Evolutionary conservation across 2,329 filamentous ascomycete genomes (phyloP), one percentile per base, ranked within the genome.

Genomic region (Didymella pomorum): DNA sequence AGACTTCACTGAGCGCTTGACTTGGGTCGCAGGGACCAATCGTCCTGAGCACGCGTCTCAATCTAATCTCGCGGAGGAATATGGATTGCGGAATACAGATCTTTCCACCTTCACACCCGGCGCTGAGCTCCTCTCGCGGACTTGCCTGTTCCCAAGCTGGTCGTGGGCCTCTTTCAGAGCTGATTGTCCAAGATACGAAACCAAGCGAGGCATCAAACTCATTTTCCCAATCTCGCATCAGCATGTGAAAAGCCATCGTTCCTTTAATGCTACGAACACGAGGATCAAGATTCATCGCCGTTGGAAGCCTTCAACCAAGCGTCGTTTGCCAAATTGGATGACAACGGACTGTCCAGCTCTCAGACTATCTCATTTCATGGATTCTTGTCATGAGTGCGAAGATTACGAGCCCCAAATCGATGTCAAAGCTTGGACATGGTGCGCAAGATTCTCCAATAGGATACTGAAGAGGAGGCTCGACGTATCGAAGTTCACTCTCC

Each of bases 101-200:
- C 18, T 51, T 25, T 51, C 48, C 10, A 42, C n/a, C 10, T 4
- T 42, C 23, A 42, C 23, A 12, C 48, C 48, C 11, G 48, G 48
- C 12, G 48, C 48, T 10, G 35, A 41, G 10, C 26, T 51, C 25
- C 16, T 20, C 20, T 2, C 28, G 8, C 48, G 37, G 3, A 31
- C 37, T 11, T 5, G 10, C 2, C 23, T 42, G 2, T 51, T 51
- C 6, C 48, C 48, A 10, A 51, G 48, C 11, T 51, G 48, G 48
- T 51, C 48, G 12, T 51, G 48, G 48, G 48, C 48, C 16, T 25
- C 48, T 6, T 51, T 51, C n/a, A 51, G 23, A 23, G 48, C 48
- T 12, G 37, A 51, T 37, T 51, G 48, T n/a, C 48, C 48, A 14
- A 26, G 39, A 11, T 6, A 18, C 12, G 48, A 51, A 25, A 18